phyloP scores from a whole-genome alignment of 2,329 filamentous ascomycete genomes.

The Byssoonygena ceratinophila region DNA sequence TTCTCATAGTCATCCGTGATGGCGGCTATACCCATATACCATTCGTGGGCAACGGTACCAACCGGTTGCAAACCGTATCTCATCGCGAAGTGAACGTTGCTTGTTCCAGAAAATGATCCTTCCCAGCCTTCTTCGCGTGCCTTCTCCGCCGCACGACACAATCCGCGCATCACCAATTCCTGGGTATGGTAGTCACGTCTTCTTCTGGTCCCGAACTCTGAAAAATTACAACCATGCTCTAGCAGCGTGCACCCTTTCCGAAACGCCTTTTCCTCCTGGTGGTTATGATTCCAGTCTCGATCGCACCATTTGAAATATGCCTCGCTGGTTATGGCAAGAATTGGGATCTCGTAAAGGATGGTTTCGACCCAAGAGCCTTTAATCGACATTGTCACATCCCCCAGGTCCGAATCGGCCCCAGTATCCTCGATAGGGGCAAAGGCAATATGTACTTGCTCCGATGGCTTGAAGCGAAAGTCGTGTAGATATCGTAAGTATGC shows the following conservation, averaged over 20 bases:
- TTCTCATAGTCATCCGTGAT: slow-evolving; percentile 74
- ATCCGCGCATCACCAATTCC: slow-evolving; percentile 75
- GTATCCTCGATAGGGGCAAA: slow-evolving; percentile 51
- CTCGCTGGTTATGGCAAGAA: slow-evolving; percentile 84
- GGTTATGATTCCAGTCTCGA: slow-evolving; percentile 77
- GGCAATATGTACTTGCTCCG: slow-evolving; percentile 63
- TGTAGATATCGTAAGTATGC: slow-evolving; percentile 73
- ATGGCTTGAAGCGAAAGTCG: slow-evolving; percentile 68
- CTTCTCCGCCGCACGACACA: slow-evolving; percentile 68
- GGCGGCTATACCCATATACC: slow-evolving; percentile 98
- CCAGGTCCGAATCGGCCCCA: slow-evolving; percentile 54
- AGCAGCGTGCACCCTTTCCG: slow-evolving; percentile 69
- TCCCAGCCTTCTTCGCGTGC: slow-evolving; percentile 52
- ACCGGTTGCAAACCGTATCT: slow-evolving; percentile 74
- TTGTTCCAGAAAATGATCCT: slow-evolving; percentile 75
- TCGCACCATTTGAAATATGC: slow-evolving; percentile 97
- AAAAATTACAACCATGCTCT: slow-evolving; percentile 74
- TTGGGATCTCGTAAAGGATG: slow-evolving; percentile 93
- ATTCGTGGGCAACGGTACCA: slow-evolving; percentile 90
- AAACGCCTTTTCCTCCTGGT: slow-evolving; percentile 75
- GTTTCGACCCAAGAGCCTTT: slow-evolving; percentile 85
- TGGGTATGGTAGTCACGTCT: slow-evolving; percentile 92
- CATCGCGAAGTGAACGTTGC: slow-evolving; percentile 96
- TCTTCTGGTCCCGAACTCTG: slow-evolving; percentile 84
- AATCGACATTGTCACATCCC: slow-evolving; percentile 66